Percentiles rank a stretch among this genome's conserved stretches.
phyloP scores from a whole-genome alignment of 495 filamentous ascomycete genomes.

The Aspergillus cristatus region DNA sequence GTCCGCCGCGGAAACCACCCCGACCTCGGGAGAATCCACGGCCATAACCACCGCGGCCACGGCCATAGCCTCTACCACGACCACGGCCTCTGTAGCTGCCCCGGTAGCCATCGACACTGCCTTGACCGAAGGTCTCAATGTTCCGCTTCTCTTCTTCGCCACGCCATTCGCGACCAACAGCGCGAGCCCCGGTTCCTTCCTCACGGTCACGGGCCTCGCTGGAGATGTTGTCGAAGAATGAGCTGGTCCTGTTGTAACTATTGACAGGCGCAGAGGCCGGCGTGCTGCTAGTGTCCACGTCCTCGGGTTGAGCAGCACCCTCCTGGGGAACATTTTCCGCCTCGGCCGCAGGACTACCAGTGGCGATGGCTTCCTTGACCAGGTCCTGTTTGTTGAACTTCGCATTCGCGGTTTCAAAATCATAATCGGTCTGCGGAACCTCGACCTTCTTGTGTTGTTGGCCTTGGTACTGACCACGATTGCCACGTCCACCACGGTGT shows the following conservation, averaged over 20 bases:
- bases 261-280: conserved; percentile 28
- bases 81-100: conserved; percentile 63
- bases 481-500: conserved; percentile 44
- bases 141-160: conserved; percentile 91
- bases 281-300: conserved; percentile 16
- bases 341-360: conserved; percentile 58
- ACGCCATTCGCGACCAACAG: conserved; percentile 83
- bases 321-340: conserved; percentile 27
- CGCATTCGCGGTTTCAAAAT: conserved; percentile 86
- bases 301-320: conserved; percentile 22
- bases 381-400: conserved; percentile 98
- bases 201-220: conserved; percentile 88
- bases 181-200: conserved; percentile 53
- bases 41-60: conserved; percentile 46
- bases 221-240: conserved; percentile 97
- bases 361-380: conserved; percentile 81
- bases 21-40: conserved; percentile 39
- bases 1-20: conserved; percentile 30
- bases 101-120: conserved; percentile 83
- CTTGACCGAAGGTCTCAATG: conserved; percentile 97
- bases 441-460: conserved; percentile 61
- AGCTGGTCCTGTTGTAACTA: conserved; percentile 70
- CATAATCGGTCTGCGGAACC: conserved; percentile 81
- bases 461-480: conserved; percentile 43
- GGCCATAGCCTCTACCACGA: conserved; percentile 52